Evolutionary conservation across 176 grass and related monocot genomes (phyloP).

Genomic region (Zea mays): Zm-B73-REFERENCE-NAM-5.0 NC_050100.1:221398501-221399000

Average conservation of each 20-base stretch:
- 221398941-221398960: conserved; percentile 85
- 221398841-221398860: background rate
- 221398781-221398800: conserved; percentile 37
- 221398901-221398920: conserved; percentile 7
- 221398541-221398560: background rate
- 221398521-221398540: background rate
- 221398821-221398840: conserved; percentile 95
- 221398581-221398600: conserved; percentile 78
- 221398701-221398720: conserved; percentile 52
- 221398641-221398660: conserved; percentile 47
- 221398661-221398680: conserved; percentile 56
- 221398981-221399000: conserved; percentile 73
- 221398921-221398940: conserved; percentile 86
- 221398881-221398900: conserved; percentile 1
- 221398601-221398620: conserved; percentile 65
- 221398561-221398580: conserved; percentile 29
- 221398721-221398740: conserved; percentile 29
- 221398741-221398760: conserved; percentile 25
- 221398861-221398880: background rate
- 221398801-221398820: conserved; percentile 67
- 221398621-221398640: conserved; percentile 53
- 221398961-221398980: conserved; percentile 69
- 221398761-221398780: conserved; percentile 41
- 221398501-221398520: background rate
- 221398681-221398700: conserved; percentile 48